phyloP scores from a whole-genome alignment of 2,329 filamentous ascomycete species.

The Sordariomycetes sp. region DNA sequence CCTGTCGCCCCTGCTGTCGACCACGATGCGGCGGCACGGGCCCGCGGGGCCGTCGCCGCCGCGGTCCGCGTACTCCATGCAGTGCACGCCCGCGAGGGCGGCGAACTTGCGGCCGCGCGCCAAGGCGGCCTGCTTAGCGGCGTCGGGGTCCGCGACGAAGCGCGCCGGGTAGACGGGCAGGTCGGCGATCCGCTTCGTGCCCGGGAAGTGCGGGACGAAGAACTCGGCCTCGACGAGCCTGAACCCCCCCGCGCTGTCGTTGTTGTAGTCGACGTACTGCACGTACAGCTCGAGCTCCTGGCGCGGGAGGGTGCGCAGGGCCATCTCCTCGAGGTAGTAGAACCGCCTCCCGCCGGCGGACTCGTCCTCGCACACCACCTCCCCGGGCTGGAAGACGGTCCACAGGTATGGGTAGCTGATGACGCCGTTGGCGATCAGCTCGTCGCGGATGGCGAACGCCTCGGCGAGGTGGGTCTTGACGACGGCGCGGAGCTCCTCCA shows the following conservation, averaged over 20 bases:
- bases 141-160: conserved; percentile 27
- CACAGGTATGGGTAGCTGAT: conserved; percentile 41
- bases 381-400: conserved; percentile 41
- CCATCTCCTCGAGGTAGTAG: conserved; percentile 21
- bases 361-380: conserved; percentile 25
- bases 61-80: conserved; percentile 31
- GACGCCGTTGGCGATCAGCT: conserved; percentile 40
- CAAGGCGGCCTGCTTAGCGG: conserved; percentile 20
- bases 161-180: conserved; percentile 32
- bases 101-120: conserved; percentile 33
- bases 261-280: conserved; percentile 34
- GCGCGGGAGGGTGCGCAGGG: conserved; percentile 20
- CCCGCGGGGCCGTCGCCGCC: conserved; percentile 16
- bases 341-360: conserved; percentile 28
- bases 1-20: conserved; percentile 8
- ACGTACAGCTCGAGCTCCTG: conserved; percentile 25
- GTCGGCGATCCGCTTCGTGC: conserved; percentile 29
- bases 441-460: conserved; percentile 34
- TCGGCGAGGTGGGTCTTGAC: conserved; percentile 40
- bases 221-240: conserved; percentile 25
- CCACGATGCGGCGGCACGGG: conserved; percentile 19
- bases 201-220: conserved; percentile 27
- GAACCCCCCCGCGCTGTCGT: too few relatives aligned
- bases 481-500: conserved; percentile 33
- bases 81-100: conserved; percentile 32